Conservation (phyloP, 345 rosid genomes). For the Angophora floribunda region DNA sequence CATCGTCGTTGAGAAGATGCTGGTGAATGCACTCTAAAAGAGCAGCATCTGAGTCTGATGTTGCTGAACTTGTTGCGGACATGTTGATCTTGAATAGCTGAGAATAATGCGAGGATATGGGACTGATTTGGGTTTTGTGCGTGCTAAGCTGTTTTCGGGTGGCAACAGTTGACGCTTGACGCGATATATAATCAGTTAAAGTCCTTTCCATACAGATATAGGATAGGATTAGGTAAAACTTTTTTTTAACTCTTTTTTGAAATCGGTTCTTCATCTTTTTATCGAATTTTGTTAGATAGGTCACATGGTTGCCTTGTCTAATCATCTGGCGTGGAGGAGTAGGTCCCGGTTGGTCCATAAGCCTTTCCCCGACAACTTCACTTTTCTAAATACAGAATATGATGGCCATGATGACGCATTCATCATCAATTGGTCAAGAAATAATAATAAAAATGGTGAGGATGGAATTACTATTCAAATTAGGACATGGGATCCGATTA, state of each 20-base stretch:
- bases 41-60: not conserved
- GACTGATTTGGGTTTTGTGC: not conserved
- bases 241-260: not conserved
- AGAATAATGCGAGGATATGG: not conserved
- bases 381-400: not conserved
- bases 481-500: not conserved
- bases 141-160: not conserved
- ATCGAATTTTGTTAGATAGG: not conserved
- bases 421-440: not conserved
- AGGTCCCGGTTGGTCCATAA: not conserved
- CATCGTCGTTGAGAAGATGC: not conserved
- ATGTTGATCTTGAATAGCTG: not conserved
- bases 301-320: not conserved
- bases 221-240: too few species aligned
- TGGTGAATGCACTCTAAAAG: not conserved
- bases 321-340: not conserved
- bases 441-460: too few species aligned
- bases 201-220: not conserved
- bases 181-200: not conserved
- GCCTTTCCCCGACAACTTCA: not conserved
- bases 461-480: not conserved
- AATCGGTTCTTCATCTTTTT: not conserved
- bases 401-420: not conserved
- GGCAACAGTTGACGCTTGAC: not conserved
- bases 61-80: not conserved